A percentile compares a stretch with the other conserved stretches of the same genome.
Evolutionary conservation across 2,329 filamentous ascomycete species (phyloP).

Genomic region (Celoporthe dispersa): DNA sequence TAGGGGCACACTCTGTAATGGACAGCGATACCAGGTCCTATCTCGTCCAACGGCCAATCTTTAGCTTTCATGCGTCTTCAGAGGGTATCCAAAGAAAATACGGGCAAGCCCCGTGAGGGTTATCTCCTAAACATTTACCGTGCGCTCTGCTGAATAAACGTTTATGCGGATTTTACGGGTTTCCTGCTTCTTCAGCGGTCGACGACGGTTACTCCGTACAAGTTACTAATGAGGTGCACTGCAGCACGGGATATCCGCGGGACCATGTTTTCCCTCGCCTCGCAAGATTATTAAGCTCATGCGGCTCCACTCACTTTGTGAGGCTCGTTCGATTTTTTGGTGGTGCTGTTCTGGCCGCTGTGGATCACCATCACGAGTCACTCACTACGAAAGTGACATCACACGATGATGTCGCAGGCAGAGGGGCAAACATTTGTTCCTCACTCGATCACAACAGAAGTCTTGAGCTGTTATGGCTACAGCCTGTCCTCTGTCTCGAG

Average conservation of each 20-base stretch:
- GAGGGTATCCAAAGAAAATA: too few relatives aligned
- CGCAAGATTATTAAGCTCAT: slow-evolving; percentile 1
- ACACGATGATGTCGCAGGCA: background rate
- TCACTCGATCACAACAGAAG: background rate
- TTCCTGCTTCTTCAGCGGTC: background rate
- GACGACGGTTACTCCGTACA: background rate
- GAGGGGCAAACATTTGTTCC: background rate
- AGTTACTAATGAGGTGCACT: background rate
- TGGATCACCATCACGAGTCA: background rate
- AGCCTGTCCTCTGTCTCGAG: background rate
- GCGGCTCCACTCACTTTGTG: slow-evolving; percentile 3
- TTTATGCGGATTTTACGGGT: background rate
- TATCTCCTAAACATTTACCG: too few relatives aligned
- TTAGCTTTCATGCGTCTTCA: too few relatives aligned
- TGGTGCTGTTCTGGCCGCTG: background rate
- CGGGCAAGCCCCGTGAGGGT: too few relatives aligned
- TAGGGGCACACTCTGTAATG: background rate
- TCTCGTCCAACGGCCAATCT: background rate
- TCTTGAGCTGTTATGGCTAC: background rate
- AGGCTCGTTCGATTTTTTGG: background rate
- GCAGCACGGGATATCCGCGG: slow-evolving; percentile 1
- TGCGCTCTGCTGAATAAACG: too few relatives aligned
- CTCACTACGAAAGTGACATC: background rate
- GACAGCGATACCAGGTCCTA: background rate
- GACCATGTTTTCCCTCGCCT: slow-evolving; percentile 2